Conservation (phyloP, 2,329 filamentous ascomycete species). For the Basipetospora chlamydospora region DNA sequence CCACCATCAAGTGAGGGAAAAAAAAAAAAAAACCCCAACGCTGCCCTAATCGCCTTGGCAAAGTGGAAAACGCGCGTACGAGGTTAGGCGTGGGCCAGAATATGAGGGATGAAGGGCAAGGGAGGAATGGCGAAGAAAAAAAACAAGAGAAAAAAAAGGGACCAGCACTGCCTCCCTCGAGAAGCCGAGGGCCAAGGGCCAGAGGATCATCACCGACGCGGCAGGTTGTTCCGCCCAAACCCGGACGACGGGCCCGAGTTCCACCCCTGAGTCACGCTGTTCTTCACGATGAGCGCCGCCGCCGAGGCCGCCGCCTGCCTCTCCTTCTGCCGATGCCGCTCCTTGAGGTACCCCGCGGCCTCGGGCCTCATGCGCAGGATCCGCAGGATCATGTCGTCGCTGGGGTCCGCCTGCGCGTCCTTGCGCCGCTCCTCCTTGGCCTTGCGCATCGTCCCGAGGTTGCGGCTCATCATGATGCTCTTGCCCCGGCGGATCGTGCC, state of each 20-base stretch:
- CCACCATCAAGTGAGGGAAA: too few species aligned
- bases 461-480: constrained; percentile 87
- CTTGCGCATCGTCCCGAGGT: constrained; percentile 89
- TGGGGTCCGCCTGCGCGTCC: constrained; percentile 90
- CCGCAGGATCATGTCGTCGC: constrained; percentile 92
- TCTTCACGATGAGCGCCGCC: constrained; percentile 85
- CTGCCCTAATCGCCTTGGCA: too few species aligned
- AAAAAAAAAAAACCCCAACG: too few species aligned
- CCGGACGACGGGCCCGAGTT: constrained; percentile 21
- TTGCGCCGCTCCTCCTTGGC: constrained; percentile 93
- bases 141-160: background rate
- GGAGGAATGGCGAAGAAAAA: background rate
- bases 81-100: too few species aligned
- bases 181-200: too few species aligned
- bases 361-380: constrained; percentile 93
- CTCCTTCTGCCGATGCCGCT: constrained; percentile 87
- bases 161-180: too few species aligned
- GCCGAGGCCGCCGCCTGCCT: constrained; percentile 78
- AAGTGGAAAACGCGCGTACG: too few species aligned
- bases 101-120: too few species aligned
- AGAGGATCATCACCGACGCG: too few species aligned
- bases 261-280: constrained; percentile 58
- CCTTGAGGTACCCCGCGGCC: constrained; percentile 72
- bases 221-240: constrained; percentile 31
- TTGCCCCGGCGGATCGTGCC: constrained; percentile 51